These are phyloP conservation scores for Vigna mungo DNA, from an alignment of 306 rosid species.

Conservation along the genomic window DNA sequence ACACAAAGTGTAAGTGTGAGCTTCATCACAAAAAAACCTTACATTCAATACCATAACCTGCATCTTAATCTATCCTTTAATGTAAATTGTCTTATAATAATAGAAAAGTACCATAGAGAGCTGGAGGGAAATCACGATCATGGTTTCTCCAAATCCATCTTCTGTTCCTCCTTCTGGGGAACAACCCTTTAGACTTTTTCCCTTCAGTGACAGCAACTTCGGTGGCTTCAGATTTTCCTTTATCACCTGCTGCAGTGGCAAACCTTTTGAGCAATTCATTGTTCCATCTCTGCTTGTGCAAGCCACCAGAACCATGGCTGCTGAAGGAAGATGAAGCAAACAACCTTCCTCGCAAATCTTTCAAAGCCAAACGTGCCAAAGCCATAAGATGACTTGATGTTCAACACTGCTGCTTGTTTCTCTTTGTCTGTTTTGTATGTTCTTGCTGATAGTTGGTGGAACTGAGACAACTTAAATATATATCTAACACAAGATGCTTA, in stretches of 20 bases:
- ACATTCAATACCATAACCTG: no score
- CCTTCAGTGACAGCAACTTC: constrained; percentile 60
- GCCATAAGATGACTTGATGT: constrained; percentile 56
- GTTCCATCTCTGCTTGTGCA: constrained; percentile 44
- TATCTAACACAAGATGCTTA: constrained; percentile 3
- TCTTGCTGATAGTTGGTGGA: not conserved
- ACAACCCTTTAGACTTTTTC: constrained; percentile 54
- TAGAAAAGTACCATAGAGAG: constrained; percentile 57
- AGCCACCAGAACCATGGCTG: not conserved
- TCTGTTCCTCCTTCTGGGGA: constrained; percentile 54
- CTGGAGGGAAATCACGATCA: constrained; percentile 54
- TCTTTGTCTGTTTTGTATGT: not conserved
- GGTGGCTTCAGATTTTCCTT: constrained; percentile 54
- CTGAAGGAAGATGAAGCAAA: constrained; percentile 45
- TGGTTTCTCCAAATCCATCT: constrained; percentile 59
- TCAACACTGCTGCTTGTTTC: not conserved
- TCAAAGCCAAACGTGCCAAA: constrained; percentile 71
- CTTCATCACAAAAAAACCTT: no score
- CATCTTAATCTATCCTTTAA: no score
- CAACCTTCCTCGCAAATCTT: constrained; percentile 57
- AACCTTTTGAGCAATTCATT: constrained; percentile 50
- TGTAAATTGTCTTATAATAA: no score
- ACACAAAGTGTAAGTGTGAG: not conserved
- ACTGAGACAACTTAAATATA: constrained; percentile 44
- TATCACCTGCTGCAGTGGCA: constrained; percentile 43